These are phyloP conservation scores for Hippophae gyantsensis DNA, from an alignment of 306 rosid species.

Conservation along the genomic window DNA sequence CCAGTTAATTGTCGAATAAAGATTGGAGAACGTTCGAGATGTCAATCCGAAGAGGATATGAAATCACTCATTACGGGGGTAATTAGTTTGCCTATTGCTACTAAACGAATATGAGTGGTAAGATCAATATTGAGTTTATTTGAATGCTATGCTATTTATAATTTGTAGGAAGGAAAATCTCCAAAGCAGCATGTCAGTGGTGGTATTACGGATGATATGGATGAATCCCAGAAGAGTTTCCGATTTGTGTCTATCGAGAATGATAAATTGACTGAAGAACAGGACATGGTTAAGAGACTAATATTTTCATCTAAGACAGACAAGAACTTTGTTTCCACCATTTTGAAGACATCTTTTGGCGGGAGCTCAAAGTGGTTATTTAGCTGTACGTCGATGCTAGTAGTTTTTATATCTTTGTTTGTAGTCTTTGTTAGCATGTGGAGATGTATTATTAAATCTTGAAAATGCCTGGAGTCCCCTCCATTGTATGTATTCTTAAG, in stretches of 20 bases:
- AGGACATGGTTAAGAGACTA: constrained; percentile 11
- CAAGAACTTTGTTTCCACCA: constrained; percentile 5
- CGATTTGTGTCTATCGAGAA: constrained; percentile 12
- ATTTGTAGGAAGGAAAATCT: constrained; percentile 40
- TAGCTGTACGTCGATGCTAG: constrained; percentile 20
- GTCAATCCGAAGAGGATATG: constrained; percentile 25
- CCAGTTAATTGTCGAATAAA: constrained; percentile 16
- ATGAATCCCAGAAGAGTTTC: constrained; percentile 13
- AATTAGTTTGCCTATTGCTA: constrained; percentile 24
- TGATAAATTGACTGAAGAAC: constrained; percentile 20
- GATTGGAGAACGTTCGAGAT: not conserved
- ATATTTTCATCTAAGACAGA: constrained; percentile 15
- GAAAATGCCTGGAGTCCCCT: constrained; percentile 21
- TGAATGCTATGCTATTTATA: constrained; percentile 8
- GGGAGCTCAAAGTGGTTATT: constrained; percentile 26
- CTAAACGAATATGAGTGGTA: constrained; percentile 7
- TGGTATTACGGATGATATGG: not conserved
- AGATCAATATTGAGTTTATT: constrained; percentile 16
- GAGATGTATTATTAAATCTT: constrained; percentile 36
- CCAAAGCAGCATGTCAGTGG: constrained; percentile 20
- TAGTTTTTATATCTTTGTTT: constrained; percentile 28
- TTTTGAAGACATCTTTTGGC: constrained; percentile 19
- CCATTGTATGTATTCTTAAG: constrained; percentile 16
- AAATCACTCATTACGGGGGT: constrained; percentile 40
- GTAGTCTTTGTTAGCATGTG: constrained; percentile 38